Conservation (phyloP, 163 green algal species). For the Chlamydomonas reinhardtii region DNA sequence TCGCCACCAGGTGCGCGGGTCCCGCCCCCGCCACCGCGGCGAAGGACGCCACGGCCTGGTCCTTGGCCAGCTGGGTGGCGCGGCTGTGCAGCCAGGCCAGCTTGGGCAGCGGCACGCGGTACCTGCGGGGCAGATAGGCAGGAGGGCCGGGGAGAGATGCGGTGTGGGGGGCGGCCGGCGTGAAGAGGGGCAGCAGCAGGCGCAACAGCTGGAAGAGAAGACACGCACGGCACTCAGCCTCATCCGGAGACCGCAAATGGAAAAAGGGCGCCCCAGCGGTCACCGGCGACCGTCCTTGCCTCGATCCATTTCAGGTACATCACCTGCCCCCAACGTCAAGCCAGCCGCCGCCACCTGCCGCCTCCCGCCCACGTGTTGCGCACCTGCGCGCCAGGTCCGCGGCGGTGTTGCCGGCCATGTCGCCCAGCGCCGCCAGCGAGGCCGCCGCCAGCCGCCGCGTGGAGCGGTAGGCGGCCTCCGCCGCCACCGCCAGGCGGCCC, state of each 20-base stretch:
- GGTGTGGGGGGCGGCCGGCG: no score
- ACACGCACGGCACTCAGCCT: no score
- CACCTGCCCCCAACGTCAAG: not conserved
- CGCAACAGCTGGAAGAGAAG: no score
- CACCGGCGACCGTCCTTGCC: no score
- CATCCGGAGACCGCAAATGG: no score
- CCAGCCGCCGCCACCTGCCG: not conserved
- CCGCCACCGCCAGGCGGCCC: not conserved
- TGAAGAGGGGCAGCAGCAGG: not conserved
- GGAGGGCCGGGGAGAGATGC: no score
- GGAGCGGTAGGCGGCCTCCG: conserved; percentile 17
- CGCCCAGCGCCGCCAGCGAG: conserved; percentile 31
- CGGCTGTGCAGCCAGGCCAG: conserved; percentile 32
- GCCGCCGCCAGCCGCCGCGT: conserved; percentile 28
- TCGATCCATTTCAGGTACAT: no score
- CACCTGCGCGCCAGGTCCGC: conserved; percentile 39
- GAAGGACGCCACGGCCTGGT: conserved; percentile 30
- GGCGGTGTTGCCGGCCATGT: conserved; percentile 20
- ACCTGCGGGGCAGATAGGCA: not conserved
- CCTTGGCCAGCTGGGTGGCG: conserved; percentile 27
- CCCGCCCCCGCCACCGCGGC: conserved; percentile 7
- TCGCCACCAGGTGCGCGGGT: conserved; percentile 3
- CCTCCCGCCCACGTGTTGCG: not conserved
- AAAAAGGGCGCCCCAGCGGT: no score
- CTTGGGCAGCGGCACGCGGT: conserved; percentile 39